Evolutionary conservation across 768 basidiomycete genomes (phyloP).

Genomic region (Phylloporus sp.): DNA sequence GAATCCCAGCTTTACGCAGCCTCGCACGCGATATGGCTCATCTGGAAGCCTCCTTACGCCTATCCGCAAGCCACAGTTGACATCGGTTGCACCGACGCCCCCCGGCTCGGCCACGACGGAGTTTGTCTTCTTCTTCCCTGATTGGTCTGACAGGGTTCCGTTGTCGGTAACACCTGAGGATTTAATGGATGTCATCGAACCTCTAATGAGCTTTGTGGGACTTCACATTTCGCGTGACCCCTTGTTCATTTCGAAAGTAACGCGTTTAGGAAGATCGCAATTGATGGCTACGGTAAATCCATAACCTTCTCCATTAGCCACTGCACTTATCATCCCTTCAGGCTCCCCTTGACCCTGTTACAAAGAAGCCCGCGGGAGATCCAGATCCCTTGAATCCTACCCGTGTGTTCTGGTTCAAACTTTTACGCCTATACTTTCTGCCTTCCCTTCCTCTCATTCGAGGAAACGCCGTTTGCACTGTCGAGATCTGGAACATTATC

Average conservation of each 20-base stretch:
- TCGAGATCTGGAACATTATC: slow-evolving; percentile 91
- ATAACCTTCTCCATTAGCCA: background rate
- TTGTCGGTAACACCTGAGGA: slow-evolving; percentile 63
- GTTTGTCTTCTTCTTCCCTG: slow-evolving; percentile 89
- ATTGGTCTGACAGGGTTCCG: slow-evolving; percentile 73
- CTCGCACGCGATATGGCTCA: slow-evolving; percentile 61
- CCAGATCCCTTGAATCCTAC: slow-evolving; percentile 57
- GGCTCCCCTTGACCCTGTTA: slow-evolving; percentile 52
- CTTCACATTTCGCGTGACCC: slow-evolving; percentile 79
- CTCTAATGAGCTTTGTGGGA: slow-evolving; percentile 75
- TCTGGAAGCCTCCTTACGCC: slow-evolving; percentile 51
- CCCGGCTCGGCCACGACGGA: slow-evolving; percentile 69
- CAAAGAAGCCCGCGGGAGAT: slow-evolving; percentile 55
- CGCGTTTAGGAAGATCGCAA: slow-evolving; percentile 71
- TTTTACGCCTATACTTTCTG: slow-evolving; percentile 76
- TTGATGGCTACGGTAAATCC: slow-evolving; percentile 49
- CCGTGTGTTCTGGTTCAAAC: slow-evolving; percentile 79
- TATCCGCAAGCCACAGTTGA: slow-evolving; percentile 62
- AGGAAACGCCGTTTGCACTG: slow-evolving; percentile 83
- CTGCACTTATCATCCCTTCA: slow-evolving; percentile 22
- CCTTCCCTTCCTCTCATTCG: slow-evolving; percentile 84
- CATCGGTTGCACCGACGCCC: slow-evolving; percentile 75
- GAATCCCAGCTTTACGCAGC: slow-evolving; percentile 57
- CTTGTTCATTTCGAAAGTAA: slow-evolving; percentile 71
- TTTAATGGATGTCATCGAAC: slow-evolving; percentile 69